These are phyloP conservation scores for Chamaecrista fasciculata DNA, from an alignment of 306 rosid species.

Conservation along the genomic window DNA sequence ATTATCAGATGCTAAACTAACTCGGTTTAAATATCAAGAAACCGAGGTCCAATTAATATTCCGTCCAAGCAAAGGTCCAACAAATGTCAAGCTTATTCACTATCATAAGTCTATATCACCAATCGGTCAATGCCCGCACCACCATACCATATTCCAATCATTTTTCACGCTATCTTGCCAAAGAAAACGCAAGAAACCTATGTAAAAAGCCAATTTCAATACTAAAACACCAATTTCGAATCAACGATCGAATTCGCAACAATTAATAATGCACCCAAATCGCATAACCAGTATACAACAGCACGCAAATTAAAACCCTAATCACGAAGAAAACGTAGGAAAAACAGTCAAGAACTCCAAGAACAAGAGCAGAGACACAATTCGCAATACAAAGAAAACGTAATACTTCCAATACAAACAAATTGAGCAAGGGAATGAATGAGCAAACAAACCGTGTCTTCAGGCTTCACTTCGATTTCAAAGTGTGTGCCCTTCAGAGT, in stretches of 20 bases:
- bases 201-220: background rate
- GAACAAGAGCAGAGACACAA: background rate
- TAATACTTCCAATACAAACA: background rate
- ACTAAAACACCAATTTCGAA: background rate
- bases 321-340: slow-evolving; percentile 6
- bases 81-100: slow-evolving; percentile 19
- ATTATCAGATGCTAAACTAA: background rate
- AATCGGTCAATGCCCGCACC: slow-evolving; percentile 15
- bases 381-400: background rate
- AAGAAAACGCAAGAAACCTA: background rate
- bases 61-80: slow-evolving; percentile 11
- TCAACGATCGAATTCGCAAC: slow-evolving; percentile 21
- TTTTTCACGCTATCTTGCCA: slow-evolving; percentile 20
- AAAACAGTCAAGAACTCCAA: no score
- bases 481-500: slow-evolving; percentile 89
- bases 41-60: slow-evolving; percentile 2
- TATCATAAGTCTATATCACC: slow-evolving; percentile 11
- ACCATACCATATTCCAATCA: background rate
- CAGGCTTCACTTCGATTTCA: slow-evolving; percentile 78
- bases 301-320: slow-evolving; percentile 40
- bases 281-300: background rate
- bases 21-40: background rate
- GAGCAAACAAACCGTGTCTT: slow-evolving; percentile 66
- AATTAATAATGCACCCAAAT: background rate
- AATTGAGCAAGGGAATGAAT: background rate